Base-by-base conservation (phyloP, 345 rosid genomes). In the Linum usitatissimum region DNA sequence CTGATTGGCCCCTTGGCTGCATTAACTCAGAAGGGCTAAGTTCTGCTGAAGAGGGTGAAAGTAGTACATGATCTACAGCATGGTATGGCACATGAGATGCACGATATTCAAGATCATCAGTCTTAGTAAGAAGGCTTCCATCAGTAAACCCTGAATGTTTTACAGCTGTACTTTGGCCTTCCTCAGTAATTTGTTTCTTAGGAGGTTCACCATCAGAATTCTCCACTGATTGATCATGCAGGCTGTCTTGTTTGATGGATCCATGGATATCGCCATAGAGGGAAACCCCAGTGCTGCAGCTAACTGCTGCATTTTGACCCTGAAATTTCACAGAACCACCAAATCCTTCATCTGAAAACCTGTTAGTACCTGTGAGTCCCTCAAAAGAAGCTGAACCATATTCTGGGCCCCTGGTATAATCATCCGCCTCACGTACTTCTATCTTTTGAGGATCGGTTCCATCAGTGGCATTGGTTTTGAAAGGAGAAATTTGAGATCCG, bases 21-120 rank as follows among this genome's bases (percentile, higher is more conserved):
- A 57, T 60, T 64, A 59, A 64, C 69, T 66, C 61, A 3, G 75
- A 6, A 42, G 76, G 55, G 60, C 57, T 61, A 76, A 19, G 67
- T 58, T 75, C 78, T 17, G 64, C 64, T 66, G 81, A 79, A 70
- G 81, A 70, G 59, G 84, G 80, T 5, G 76, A 71, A 59, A 60
- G 30, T 39, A 72, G 70, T 42, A 67, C 68, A 54, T 68, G 57
- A 66, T 71, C 68, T 55, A 61, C 68, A 39, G 81, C 78, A 61
- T 53, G 70, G 67, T 72, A 75, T 23, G 81, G 75, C 55, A 70
- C 71, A 62, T 80, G 76, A 61, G 75, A 76, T 65, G 75, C 65
- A 71, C 65, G 61, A 61, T 55, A 67, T 38, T 74, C 75, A 42
- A 71, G 68, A 60, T 63, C 63, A 61, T 72, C 75, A 58, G 53